Conservation (phyloP, 495 filamentous ascomycete genomes). For the Astrothelium macrocarpum region DNA sequence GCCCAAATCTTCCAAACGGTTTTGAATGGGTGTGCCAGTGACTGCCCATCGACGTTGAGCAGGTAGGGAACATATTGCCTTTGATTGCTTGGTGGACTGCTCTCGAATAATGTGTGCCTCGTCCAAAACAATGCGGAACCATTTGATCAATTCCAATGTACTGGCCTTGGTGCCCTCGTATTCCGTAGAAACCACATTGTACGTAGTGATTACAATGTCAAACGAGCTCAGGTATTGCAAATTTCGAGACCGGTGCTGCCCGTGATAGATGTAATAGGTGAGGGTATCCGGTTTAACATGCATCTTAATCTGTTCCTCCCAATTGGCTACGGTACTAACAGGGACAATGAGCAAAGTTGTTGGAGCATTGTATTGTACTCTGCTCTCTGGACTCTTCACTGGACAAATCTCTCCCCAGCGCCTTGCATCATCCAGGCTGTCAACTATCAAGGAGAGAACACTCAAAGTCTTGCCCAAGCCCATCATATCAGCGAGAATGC, state of each 20-base stretch:
- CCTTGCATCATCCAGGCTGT: constrained; percentile 48
- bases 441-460: constrained; percentile 65
- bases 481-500: constrained; percentile 98
- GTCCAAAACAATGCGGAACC: constrained; percentile 93
- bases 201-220: constrained; percentile 87
- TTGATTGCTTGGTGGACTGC: constrained; percentile 66
- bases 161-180: constrained; percentile 47
- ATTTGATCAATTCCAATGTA: constrained; percentile 59
- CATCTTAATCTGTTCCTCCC: constrained; percentile 78
- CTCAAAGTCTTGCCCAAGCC: constrained; percentile 91
- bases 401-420: constrained; percentile 44
- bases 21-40: constrained; percentile 85
- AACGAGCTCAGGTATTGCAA: constrained; percentile 56
- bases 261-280: constrained; percentile 75
- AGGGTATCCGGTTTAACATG: constrained; percentile 58
- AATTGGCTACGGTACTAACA: constrained; percentile 81
- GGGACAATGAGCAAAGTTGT: constrained; percentile 86
- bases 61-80: constrained; percentile 71
- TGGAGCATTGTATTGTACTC: constrained; percentile 54
- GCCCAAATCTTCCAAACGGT: constrained; percentile 81
- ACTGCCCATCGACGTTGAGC: constrained; percentile 88
- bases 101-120: constrained; percentile 93
- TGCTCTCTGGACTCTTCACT: constrained; percentile 24
- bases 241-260: constrained; percentile 58
- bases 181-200: constrained; percentile 77